Evolutionary conservation across 1,284 basidiomycete species (phyloP).

Genomic region (Mycosarcoma maydis): DNA sequence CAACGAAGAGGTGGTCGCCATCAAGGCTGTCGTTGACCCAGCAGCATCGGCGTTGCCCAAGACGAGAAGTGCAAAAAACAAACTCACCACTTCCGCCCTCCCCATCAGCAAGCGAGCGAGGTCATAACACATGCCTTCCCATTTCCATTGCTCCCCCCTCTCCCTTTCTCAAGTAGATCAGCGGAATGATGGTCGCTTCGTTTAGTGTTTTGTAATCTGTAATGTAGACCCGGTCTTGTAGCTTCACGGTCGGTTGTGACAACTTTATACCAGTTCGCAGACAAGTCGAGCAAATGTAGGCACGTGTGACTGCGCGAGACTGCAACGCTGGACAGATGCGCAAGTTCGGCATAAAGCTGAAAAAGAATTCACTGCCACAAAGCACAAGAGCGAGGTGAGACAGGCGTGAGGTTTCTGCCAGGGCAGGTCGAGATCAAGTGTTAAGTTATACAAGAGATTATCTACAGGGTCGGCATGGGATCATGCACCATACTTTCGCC

Average conservation of each 20-base stretch:
- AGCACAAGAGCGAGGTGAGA: too few relatives aligned
- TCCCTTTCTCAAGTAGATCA: background rate
- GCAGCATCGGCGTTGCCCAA: constrained; percentile 15
- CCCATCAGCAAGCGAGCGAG: constrained; percentile 37
- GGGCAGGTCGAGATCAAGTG: too few relatives aligned
- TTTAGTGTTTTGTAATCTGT: background rate
- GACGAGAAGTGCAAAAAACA: constrained; percentile 32
- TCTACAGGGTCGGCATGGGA: too few relatives aligned
- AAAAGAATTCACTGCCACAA: too few relatives aligned
- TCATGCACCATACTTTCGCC: constrained; percentile 34
- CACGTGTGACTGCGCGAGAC: too few relatives aligned
- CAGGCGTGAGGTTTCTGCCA: too few relatives aligned
- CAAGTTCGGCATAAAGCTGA: too few relatives aligned
- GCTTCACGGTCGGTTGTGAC: background rate
- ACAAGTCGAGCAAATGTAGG: too few relatives aligned
- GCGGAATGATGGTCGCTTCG: background rate
- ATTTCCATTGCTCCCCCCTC: background rate
- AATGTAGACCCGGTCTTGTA: background rate
- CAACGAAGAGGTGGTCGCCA: constrained; percentile 7
- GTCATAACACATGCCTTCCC: constrained; percentile 2
- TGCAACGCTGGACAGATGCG: too few relatives aligned
- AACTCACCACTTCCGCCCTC: constrained; percentile 24
- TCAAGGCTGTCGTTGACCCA: constrained; percentile 9
- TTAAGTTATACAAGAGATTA: background rate
- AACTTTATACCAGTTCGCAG: background rate